phyloP scores from a whole-genome alignment of 1,284 basidiomycete species.

The Ustilago nuda region DNA sequence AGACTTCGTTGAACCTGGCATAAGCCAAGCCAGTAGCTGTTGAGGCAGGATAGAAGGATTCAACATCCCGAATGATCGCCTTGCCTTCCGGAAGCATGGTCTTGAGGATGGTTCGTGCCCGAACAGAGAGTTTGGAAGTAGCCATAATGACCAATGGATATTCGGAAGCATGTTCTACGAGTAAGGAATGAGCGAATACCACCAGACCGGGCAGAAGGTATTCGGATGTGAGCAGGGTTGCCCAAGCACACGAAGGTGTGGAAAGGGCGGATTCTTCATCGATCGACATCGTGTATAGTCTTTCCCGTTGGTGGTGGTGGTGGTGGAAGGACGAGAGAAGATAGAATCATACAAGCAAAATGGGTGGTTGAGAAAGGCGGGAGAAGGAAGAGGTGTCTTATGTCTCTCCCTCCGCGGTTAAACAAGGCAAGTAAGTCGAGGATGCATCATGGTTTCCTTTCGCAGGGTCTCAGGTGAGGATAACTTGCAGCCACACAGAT shows the following conservation, averaged over 20 bases:
- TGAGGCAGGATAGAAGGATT: conserved; percentile 40
- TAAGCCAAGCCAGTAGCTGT: conserved; percentile 31
- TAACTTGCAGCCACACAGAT: not conserved
- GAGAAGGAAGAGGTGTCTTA: not conserved
- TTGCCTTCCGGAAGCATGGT: conserved; percentile 31
- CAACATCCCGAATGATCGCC: conserved; percentile 42
- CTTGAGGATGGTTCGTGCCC: conserved; percentile 30
- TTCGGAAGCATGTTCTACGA: conserved; percentile 38
- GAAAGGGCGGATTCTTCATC: conserved; percentile 8
- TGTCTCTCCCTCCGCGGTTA: not conserved
- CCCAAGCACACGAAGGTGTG: conserved; percentile 48
- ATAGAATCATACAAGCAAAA: not conserved
- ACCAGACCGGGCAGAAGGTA: conserved; percentile 57
- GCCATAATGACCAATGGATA: conserved; percentile 62
- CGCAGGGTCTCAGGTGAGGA: not conserved
- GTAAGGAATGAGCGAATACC: conserved; percentile 56
- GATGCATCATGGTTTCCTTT: not conserved
- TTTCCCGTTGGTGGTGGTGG: not conserved
- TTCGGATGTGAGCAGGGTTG: conserved; percentile 60
- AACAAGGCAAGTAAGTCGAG: not conserved
- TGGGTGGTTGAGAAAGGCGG: not conserved
- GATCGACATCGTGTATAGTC: conserved; percentile 29
- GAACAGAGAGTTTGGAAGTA: conserved; percentile 38
- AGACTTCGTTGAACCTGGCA: conserved; percentile 62
- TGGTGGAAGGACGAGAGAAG: not conserved